Percentiles rank a stretch among this genome's conserved stretches.
phyloP scores from a whole-genome alignment of 2,329 filamentous ascomycete species.

The Beauveria sp. region DNA sequence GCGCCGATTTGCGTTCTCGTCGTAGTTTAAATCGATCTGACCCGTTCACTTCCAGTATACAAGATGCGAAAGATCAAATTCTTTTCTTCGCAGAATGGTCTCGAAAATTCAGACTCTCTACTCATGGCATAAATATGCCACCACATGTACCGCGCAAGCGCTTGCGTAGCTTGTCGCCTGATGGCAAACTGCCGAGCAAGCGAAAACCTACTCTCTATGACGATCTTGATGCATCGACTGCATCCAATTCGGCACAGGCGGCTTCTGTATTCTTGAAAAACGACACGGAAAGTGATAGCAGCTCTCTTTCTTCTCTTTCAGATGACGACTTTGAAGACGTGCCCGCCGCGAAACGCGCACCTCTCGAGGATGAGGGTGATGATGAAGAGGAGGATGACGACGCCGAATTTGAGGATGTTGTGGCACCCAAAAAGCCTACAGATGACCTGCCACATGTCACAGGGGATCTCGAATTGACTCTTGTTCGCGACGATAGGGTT shows the following conservation, averaged over 20 bases:
- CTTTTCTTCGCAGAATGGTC: background rate
- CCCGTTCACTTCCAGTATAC: background rate
- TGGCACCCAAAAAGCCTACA: slow-evolving; percentile 21
- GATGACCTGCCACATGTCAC: slow-evolving; percentile 37
- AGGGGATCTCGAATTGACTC: slow-evolving; percentile 66
- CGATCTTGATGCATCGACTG: slow-evolving; percentile 46
- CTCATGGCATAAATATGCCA: slow-evolving; percentile 44
- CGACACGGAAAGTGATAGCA: slow-evolving; percentile 38
- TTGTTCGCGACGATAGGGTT: slow-evolving; percentile 52
- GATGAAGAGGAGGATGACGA: slow-evolving; percentile 47
- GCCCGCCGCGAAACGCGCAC: slow-evolving; percentile 51
- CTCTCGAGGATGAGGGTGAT: slow-evolving; percentile 29
- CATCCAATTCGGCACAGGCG: slow-evolving; percentile 35
- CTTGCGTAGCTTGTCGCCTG: slow-evolving; percentile 33
- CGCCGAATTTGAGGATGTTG: slow-evolving; percentile 54
- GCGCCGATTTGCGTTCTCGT: background rate
- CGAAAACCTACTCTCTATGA: slow-evolving; percentile 55
- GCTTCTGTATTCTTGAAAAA: slow-evolving; percentile 34
- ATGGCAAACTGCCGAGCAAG: slow-evolving; percentile 18
- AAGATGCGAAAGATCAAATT: background rate
- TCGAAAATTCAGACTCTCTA: background rate
- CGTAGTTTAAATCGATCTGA: background rate
- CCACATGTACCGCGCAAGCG: slow-evolving; percentile 62
- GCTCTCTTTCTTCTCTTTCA: slow-evolving; percentile 45
- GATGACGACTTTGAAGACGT: slow-evolving; percentile 55